Evolutionary conservation across 2,329 filamentous ascomycete genomes (phyloP), one percentile per base, ranked within the genome.

Genomic region (Phyllosticta paracitricarpa): DNA sequence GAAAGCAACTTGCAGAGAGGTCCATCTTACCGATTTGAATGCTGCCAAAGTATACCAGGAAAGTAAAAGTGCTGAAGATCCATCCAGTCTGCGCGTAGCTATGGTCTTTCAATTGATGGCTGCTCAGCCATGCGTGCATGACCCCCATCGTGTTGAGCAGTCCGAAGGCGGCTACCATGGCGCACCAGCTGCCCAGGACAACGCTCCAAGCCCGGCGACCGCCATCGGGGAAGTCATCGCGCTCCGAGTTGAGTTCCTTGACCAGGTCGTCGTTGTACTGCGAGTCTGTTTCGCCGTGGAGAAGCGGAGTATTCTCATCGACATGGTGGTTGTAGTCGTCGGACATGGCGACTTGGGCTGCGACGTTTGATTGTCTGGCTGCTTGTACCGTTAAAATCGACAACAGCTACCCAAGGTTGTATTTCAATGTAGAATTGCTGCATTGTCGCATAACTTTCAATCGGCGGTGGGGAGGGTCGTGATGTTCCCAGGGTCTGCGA

Each of bases 201-300:
- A 78, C 75, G 0, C 75, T 69, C 75, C 77, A 79, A 35, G 77
- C 76, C 51, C 66, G 63, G 2, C 70, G 62, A 0, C 76, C 76
- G 17, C 77, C 76, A 62, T 79, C 77, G 0, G 77, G 76, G 62
- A 68, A 62, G 54, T 63, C 62, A 19, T 65, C 61, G 2, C 59
- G 59, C 17, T 61, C 59, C 22, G 51, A 25, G 17, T 61, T 51
- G 3, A 61, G 59, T 25, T 61, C 54, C 12, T 61, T 56, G 19
- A 61, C 58, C 5, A 56, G 19, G 17, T 56, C 53, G 14, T 35
- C 33, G 10, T 61, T 48, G 19, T 61, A 48, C 14, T 48, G 40
- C 6, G 40, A 7, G 14, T 48, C n/a, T 4, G 40, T n/a, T n/a
- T 48, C 14, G 12, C 40, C 40, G 8, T 52, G 55, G 4, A 61